Conservation (phyloP, 2,329 filamentous ascomycete species). For the Ramichloridium luteum region DNA sequence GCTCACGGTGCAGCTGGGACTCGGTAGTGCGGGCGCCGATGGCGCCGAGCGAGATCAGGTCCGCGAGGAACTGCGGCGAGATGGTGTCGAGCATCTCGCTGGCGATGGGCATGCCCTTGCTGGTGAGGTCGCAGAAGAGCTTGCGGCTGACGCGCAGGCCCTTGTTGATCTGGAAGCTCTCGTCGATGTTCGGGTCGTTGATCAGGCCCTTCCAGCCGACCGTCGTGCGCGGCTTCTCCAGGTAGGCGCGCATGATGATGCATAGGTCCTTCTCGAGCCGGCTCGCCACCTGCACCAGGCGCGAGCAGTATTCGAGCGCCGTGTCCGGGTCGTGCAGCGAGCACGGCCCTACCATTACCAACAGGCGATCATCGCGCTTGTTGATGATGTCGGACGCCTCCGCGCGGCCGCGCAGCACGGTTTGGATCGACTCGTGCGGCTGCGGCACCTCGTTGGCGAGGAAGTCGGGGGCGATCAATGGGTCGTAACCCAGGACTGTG, state of each 20-base stretch:
- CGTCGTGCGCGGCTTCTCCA: slow-evolving; percentile 96
- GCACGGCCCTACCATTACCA: slow-evolving; percentile 91
- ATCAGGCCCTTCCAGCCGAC: slow-evolving; percentile 99
- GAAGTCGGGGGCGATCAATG: slow-evolving; percentile 77
- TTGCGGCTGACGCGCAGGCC: slow-evolving; percentile 83
- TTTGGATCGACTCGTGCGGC: slow-evolving; percentile 47
- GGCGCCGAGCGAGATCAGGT: slow-evolving; percentile 87
- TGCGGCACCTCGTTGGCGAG: slow-evolving; percentile 75
- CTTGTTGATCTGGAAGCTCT: slow-evolving; percentile 98
- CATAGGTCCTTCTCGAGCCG: slow-evolving; percentile 73
- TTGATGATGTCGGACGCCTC: slow-evolving; percentile 65
- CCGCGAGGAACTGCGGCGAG: slow-evolving; percentile 92
- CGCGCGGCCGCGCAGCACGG: slow-evolving; percentile 58
- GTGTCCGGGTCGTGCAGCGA: slow-evolving; percentile 88
- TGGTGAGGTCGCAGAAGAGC: slow-evolving; percentile 83
- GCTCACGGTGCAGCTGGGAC: slow-evolving; percentile 88
- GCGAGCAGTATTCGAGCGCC: slow-evolving; percentile 76
- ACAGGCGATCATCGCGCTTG: slow-evolving; percentile 68
- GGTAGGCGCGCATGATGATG: slow-evolving; percentile 96
- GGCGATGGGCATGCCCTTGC: slow-evolving; percentile 82
- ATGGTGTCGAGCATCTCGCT: slow-evolving; percentile 99
- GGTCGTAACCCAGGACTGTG: slow-evolving; percentile 83
- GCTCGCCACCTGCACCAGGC: slow-evolving; percentile 63
- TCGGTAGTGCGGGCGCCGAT: slow-evolving; percentile 95
- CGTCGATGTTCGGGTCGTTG: slow-evolving; percentile 96